Conservation (phyloP, 2,329 filamentous ascomycete species). For the Cladosporium velox region DNA sequence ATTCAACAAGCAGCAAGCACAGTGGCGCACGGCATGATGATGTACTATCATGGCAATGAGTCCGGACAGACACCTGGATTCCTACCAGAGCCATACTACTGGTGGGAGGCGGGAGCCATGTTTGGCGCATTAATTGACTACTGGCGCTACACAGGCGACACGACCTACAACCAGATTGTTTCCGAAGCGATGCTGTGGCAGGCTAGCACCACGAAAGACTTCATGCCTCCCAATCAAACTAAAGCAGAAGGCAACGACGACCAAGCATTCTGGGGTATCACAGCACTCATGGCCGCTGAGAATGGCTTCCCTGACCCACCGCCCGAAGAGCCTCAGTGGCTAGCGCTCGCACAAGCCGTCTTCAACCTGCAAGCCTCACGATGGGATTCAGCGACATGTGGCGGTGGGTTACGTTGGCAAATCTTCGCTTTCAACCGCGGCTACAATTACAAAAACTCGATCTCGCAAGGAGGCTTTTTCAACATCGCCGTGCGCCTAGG, state of each 20-base stretch:
- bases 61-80: slow-evolving; percentile 55
- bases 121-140: slow-evolving; percentile 71
- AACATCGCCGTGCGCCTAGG: slow-evolving; percentile 48
- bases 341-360: slow-evolving; percentile 46
- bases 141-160: slow-evolving; percentile 67
- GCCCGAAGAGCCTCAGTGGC: slow-evolving; percentile 44
- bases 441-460: slow-evolving; percentile 52
- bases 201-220: slow-evolving; percentile 58
- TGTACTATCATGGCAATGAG: slow-evolving; percentile 55
- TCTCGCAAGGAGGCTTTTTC: slow-evolving; percentile 57
- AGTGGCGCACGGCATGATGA: slow-evolving; percentile 53
- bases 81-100: slow-evolving; percentile 68
- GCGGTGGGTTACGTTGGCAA: slow-evolving; percentile 43
- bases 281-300: slow-evolving; percentile 58
- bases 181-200: slow-evolving; percentile 61
- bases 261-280: slow-evolving; percentile 60
- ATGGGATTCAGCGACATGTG: slow-evolving; percentile 42
- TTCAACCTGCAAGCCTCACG: slow-evolving; percentile 42
- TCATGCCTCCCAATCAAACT: slow-evolving; percentile 54
- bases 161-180: slow-evolving; percentile 61
- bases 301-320: slow-evolving; percentile 48
- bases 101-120: slow-evolving; percentile 60
- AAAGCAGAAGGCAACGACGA: slow-evolving; percentile 53
- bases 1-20: slow-evolving; percentile 47
- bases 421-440: slow-evolving; percentile 2